These are phyloP conservation scores for Eucalyptus polyanthemos DNA, from an alignment of 345 rosid genomes.

Conservation along the genomic window DNA sequence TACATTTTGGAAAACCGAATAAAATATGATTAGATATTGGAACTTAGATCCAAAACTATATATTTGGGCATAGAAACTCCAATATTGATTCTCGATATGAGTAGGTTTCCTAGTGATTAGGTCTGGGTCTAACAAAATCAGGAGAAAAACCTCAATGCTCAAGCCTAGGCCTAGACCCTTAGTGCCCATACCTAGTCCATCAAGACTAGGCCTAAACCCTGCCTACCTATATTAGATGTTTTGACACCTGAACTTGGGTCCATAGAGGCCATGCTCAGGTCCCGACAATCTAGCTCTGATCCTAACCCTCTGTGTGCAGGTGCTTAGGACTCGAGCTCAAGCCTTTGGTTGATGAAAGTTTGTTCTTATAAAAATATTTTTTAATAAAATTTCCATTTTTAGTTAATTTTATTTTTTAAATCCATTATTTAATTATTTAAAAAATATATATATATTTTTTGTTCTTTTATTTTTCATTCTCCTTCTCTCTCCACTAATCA, in stretches of 20 bases:
- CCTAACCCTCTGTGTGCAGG: fast-evolving
- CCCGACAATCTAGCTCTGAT: fast-evolving
- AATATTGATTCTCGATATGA: fast-evolving
- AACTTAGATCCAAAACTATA: no score
- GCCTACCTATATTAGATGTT: not conserved
- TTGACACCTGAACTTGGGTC: fast-evolving
- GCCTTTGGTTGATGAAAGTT: not conserved
- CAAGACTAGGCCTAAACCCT: no score
- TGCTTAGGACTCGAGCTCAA: not conserved
- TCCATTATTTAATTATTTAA: not conserved
- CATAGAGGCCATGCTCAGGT: fast-evolving
- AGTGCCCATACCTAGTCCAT: fast-evolving
- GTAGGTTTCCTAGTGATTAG: fast-evolving
- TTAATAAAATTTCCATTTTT: no score
- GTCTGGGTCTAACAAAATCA: fast-evolving
- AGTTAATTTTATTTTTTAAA: no score
- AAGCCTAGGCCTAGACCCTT: fast-evolving
- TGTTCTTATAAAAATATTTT: no score
- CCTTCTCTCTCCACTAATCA: not conserved
- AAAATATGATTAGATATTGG: no score
- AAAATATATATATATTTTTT: no score
- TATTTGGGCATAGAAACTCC: fast-evolving
- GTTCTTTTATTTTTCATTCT: no score
- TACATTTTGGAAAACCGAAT: no score
- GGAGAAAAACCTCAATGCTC: fast-evolving